Conservation (phyloP, 2,329 filamentous ascomycete genomes). For the Aspergillus fumigatus region DNA sequence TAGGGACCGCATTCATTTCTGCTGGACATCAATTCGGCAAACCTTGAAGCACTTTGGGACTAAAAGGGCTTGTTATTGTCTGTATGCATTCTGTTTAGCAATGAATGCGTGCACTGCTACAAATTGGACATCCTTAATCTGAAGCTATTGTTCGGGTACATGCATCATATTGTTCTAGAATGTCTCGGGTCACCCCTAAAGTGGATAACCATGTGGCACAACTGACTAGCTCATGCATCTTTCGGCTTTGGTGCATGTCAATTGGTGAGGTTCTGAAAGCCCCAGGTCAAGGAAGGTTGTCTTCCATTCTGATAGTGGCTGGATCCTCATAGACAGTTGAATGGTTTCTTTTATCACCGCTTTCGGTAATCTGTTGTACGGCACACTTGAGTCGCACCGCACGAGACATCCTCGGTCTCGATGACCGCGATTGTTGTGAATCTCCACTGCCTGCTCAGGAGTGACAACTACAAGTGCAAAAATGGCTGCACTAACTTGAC, state of each 20-base stretch:
- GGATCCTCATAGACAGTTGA: not conserved
- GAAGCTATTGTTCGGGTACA: not conserved
- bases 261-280: not conserved
- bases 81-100: too few relatives aligned
- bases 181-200: not conserved
- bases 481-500: not conserved
- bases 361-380: conserved; percentile 3
- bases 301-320: not conserved
- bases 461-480: not conserved
- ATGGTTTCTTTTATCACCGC: not conserved
- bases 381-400: conserved; percentile 4
- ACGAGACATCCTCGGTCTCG: conserved; percentile 8
- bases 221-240: not conserved
- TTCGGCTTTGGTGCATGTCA: not conserved
- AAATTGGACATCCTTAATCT: not conserved
- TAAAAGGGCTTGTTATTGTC: not conserved
- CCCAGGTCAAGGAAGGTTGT: not conserved
- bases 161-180: not conserved
- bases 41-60: not conserved
- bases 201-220: not conserved
- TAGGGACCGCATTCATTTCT: not conserved
- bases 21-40: not conserved
- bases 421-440: not conserved
- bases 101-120: not conserved
- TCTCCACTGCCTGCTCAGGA: not conserved